A percentile compares a stretch with the other conserved stretches of the same genome.
Evolutionary conservation across 2,329 filamentous ascomycete species (phyloP).

Genomic region (Pleurostoma richardsiae): DNA sequence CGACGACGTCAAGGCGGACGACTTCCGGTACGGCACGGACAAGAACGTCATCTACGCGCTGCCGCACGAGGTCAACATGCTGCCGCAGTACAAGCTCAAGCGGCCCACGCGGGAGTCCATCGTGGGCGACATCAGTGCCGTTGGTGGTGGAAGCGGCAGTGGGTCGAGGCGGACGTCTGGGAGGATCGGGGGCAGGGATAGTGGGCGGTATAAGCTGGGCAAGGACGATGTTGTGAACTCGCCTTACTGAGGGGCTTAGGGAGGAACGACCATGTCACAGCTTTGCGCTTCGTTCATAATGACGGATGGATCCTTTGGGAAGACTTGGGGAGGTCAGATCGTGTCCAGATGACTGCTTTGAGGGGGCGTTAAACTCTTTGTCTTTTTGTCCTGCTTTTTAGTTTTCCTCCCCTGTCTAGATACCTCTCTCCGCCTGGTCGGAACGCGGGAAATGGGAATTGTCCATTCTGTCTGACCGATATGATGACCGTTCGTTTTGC

Average conservation of each 20-base stretch:
- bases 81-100: constrained; percentile 78
- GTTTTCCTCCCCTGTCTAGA: no score
- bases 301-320: no score
- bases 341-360: no score
- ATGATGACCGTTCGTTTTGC: no score
- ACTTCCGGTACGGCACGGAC: constrained; percentile 95
- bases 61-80: constrained; percentile 98
- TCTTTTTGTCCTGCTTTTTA: no score
- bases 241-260: constrained; percentile 37
- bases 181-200: constrained; percentile 46
- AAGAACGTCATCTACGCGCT: constrained; percentile 97
- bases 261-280: no score
- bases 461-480: no score
- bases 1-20: constrained; percentile 95
- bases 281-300: no score
- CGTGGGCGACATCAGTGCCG: constrained; percentile 48
- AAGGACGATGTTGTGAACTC: constrained; percentile 80
- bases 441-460: no score
- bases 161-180: constrained; percentile 41
- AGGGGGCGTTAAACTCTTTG: no score
- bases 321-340: no score
- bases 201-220: constrained; percentile 67
- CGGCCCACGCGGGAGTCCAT: constrained; percentile 92
- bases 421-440: no score
- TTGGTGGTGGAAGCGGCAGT: constrained; percentile 27